Conservation (phyloP, 768 basidiomycete genomes). For the Mycena leptocephala region DNA sequence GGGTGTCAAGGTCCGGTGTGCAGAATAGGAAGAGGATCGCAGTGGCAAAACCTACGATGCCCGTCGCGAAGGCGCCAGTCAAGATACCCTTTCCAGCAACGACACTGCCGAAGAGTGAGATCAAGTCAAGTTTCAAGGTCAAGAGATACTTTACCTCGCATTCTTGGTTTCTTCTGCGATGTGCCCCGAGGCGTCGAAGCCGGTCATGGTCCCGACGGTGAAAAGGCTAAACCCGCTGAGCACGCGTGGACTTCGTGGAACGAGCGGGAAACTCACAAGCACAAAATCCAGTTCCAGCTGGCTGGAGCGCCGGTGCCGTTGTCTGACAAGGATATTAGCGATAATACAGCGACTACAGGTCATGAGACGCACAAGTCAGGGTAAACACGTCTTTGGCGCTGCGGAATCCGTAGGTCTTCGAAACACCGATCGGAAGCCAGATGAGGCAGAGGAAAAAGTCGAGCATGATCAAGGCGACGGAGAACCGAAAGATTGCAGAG, state of each 20-base stretch:
- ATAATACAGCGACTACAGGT: not conserved
- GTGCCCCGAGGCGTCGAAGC: conserved; percentile 93
- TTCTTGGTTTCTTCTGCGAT: conserved; percentile 93
- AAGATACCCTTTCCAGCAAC: conserved; percentile 90
- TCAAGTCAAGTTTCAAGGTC: not conserved
- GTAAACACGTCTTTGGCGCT: conserved; percentile 89
- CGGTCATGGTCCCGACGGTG: conserved; percentile 90
- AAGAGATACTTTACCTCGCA: conserved; percentile 65
- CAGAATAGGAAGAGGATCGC: conserved; percentile 90
- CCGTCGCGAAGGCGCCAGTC: conserved; percentile 83
- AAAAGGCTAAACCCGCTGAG: conserved; percentile 73
- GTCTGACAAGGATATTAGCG: conserved; percentile 59
- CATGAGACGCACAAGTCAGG: conserved; percentile 72
- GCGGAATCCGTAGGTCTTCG: conserved; percentile 91
- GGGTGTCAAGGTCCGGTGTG: conserved; percentile 81
- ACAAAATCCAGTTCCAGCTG: conserved; percentile 94
- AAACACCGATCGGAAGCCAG: conserved; percentile 95
- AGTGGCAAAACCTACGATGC: conserved; percentile 83
- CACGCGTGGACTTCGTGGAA: not conserved
- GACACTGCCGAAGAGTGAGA: conserved; percentile 60
- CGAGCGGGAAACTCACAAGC: conserved; percentile 68
- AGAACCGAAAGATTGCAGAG: conserved; percentile 84
- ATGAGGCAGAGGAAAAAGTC: conserved; percentile 92
- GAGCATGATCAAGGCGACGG: conserved; percentile 82
- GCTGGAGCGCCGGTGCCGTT: conserved; percentile 91